Conservation (phyloP, 306 rosid species). For the Macrotyloma uniflorum region DNA sequence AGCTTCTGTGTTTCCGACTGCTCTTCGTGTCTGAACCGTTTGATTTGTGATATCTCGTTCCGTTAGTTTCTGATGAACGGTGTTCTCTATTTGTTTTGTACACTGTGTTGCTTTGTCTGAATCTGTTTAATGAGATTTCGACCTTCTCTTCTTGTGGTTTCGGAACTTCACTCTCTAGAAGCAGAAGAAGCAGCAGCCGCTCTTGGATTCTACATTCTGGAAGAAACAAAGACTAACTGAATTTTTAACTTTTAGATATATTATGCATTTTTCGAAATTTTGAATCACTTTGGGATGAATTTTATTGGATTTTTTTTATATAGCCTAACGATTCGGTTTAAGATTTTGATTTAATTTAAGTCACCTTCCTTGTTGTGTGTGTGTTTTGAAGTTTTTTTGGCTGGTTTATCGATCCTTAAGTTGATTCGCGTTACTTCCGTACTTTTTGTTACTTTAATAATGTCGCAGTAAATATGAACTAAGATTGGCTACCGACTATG, state of each 20-base stretch:
- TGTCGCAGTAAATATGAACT: conserved; percentile 1
- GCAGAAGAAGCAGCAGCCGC: conserved; percentile 20
- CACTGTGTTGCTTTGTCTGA: conserved; percentile 29
- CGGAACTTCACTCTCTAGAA: conserved; percentile 13
- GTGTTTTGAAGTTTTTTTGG: not conserved
- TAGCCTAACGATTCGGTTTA: not conserved
- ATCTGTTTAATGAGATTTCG: conserved; percentile 28
- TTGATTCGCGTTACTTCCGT: not conserved
- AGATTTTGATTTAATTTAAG: not conserved
- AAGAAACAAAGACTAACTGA: not conserved
- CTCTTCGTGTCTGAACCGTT: not conserved
- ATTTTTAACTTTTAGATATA: not conserved
- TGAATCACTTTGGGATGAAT: not conserved
- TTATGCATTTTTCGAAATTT: not conserved
- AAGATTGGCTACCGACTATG: not conserved
- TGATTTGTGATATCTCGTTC: conserved; percentile 4
- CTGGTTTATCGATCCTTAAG: not conserved
- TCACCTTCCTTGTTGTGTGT: not conserved
- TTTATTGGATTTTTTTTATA: not conserved
- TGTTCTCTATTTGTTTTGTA: not conserved
- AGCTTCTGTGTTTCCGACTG: conserved; percentile 42
- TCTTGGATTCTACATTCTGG: conserved; percentile 6
- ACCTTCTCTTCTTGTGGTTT: not conserved
- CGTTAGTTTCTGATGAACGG: not conserved
- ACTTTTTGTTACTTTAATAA: not conserved